Evolutionary conservation across 2,329 filamentous ascomycete genomes (phyloP).

Genomic region (Aspergillus sp.): DNA sequence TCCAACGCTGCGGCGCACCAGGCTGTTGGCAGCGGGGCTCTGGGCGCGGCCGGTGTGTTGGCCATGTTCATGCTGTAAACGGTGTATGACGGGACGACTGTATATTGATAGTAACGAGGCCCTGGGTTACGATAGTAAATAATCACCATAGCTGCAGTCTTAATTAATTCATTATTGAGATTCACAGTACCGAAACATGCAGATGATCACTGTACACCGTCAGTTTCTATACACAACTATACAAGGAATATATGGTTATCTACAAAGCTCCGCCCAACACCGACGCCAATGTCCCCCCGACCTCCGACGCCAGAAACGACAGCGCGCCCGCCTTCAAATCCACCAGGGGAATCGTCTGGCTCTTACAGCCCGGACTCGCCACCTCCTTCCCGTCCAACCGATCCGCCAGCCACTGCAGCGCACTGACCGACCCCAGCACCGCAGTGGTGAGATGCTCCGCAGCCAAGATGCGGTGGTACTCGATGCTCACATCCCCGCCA

Average conservation of each 20-base stretch:
- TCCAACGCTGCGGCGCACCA: constrained; percentile 29
- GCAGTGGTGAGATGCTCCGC: constrained; percentile 20
- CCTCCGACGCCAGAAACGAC: neutral
- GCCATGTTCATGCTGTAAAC: constrained; percentile 43
- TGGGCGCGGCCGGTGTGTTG: constrained; percentile 42
- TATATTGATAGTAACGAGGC: neutral
- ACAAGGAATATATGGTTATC: too few relatives aligned
- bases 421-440: constrained; percentile 10
- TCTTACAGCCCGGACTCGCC: neutral
- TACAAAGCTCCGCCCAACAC: neutral
- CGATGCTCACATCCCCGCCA: constrained; percentile 8
- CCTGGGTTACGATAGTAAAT: neutral
- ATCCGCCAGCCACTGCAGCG: constrained; percentile 11
- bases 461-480: constrained; percentile 23
- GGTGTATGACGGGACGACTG: neutral
- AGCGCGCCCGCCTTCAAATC: neutral
- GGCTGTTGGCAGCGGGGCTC: constrained; percentile 30
- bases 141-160: neutral
- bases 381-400: neutral
- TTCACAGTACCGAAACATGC: neutral
- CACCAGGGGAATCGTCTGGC: neutral
- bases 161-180: neutral
- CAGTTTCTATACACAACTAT: neutral
- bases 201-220: neutral
- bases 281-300: neutral